phyloP scores from a whole-genome alignment of 129 eudicot genomes.

The Erigeron canadensis region DNA sequence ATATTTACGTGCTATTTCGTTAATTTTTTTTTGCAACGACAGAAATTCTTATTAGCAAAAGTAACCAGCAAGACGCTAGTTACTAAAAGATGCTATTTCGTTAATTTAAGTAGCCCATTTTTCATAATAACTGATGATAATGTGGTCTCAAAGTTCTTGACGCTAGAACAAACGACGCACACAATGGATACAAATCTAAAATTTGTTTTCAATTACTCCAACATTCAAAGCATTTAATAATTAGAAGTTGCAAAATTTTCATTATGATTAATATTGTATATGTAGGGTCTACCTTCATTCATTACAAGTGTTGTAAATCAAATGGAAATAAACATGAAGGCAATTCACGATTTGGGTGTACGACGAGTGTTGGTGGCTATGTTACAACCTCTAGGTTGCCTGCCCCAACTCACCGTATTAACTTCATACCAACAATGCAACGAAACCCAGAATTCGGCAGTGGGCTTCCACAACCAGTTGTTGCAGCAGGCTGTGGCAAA shows the following conservation, averaged over 20 bases:
- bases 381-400: slow-evolving; percentile 75
- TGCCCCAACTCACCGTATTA: slow-evolving; percentile 45
- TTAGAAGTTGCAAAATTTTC: not conserved
- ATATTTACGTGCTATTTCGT: too few species aligned
- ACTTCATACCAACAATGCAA: slow-evolving; percentile 63
- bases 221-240: not conserved
- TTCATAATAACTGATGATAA: too few species aligned
- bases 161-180: not conserved
- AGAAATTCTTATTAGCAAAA: too few species aligned
- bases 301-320: slow-evolving; percentile 56
- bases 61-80: too few species aligned
- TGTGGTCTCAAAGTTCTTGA: not conserved
- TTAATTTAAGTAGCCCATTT: too few species aligned
- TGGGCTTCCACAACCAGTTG: slow-evolving; percentile 54
- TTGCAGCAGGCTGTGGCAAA: slow-evolving; percentile 49
- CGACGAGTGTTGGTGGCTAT: slow-evolving; percentile 46
- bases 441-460: slow-evolving; percentile 41
- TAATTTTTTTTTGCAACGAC: too few species aligned
- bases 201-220: too few species aligned
- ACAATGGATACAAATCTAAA: too few species aligned
- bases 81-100: too few species aligned
- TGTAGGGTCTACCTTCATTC: slow-evolving; percentile 54
- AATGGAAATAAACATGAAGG: slow-evolving; percentile 45
- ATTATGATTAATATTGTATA: not conserved
- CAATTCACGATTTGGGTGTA: slow-evolving; percentile 47